Evolutionary conservation across 192 early-diverging fungal species (phyloP).

Genomic region (Gryganskiella cystojenkinii): DNA sequence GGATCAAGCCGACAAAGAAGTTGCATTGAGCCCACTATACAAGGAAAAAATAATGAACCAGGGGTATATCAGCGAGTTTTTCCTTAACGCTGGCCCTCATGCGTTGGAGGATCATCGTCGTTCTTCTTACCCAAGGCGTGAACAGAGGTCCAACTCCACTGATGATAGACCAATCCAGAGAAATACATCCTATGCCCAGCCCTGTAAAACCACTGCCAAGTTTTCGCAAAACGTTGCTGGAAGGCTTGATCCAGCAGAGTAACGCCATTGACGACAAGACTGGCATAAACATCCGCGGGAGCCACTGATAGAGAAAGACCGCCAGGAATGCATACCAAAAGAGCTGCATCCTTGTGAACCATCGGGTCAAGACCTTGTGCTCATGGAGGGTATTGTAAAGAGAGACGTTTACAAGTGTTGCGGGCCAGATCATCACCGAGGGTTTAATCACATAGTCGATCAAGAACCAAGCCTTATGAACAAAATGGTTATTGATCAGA

Average conservation of each 20-base stretch:
- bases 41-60: background rate
- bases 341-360: constrained; percentile 53
- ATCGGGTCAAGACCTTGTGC: constrained; percentile 41
- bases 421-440: constrained; percentile 89
- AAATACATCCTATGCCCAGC: constrained; percentile 76
- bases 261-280: constrained; percentile 49
- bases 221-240: constrained; percentile 32
- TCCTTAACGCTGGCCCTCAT: no score
- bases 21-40: constrained; percentile 70
- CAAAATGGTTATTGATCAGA: background rate
- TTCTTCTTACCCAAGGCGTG: constrained; percentile 49
- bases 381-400: constrained; percentile 60
- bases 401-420: constrained; percentile 68
- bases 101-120: no score
- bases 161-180: constrained; percentile 75
- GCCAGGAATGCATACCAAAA: constrained; percentile 59
- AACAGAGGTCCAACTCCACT: constrained; percentile 42
- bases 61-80: no score
- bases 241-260: constrained; percentile 46
- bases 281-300: constrained; percentile 51
- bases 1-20: constrained; percentile 69
- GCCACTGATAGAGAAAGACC: constrained; percentile 67
- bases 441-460: constrained; percentile 83
- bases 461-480: constrained; percentile 34
- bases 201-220: constrained; percentile 64